Evolutionary conservation across 2,329 filamentous ascomycete genomes (phyloP).

Genomic region (Fusarium clavum): DNA sequence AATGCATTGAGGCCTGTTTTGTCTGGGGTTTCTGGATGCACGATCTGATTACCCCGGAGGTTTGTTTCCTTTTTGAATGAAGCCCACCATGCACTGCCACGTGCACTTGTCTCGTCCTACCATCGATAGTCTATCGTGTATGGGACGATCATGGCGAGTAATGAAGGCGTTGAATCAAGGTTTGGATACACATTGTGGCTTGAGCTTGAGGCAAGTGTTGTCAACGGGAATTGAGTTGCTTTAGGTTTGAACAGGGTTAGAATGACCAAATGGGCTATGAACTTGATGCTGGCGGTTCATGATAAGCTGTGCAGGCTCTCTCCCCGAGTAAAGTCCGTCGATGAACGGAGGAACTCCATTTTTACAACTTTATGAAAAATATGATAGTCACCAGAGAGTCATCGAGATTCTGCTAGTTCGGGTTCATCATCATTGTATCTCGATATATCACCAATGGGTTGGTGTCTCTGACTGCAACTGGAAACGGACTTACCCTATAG

Average conservation of each 20-base stretch:
- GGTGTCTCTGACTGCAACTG: background rate
- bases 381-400: background rate
- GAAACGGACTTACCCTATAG: background rate
- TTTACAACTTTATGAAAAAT: background rate
- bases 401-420: background rate
- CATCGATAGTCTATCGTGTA: background rate
- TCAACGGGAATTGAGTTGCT: too few relatives aligned
- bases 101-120: background rate
- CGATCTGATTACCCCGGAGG: slow-evolving; percentile 1
- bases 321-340: background rate
- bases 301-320: too few relatives aligned
- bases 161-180: background rate
- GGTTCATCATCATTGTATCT: background rate
- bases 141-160: background rate
- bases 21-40: background rate
- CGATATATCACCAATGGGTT: background rate
- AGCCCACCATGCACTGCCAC: slow-evolving; percentile 7
- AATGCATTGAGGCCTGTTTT: background rate
- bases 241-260: background rate
- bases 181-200: background rate
- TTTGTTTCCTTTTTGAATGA: slow-evolving; percentile 6
- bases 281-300: background rate
- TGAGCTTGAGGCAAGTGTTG: too few relatives aligned
- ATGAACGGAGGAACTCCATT: background rate
- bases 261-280: accelerated